These are phyloP conservation scores for Bimuria novae-zelandiae DNA, from an alignment of 2,329 filamentous ascomycete species.

Conservation along the genomic window DNA sequence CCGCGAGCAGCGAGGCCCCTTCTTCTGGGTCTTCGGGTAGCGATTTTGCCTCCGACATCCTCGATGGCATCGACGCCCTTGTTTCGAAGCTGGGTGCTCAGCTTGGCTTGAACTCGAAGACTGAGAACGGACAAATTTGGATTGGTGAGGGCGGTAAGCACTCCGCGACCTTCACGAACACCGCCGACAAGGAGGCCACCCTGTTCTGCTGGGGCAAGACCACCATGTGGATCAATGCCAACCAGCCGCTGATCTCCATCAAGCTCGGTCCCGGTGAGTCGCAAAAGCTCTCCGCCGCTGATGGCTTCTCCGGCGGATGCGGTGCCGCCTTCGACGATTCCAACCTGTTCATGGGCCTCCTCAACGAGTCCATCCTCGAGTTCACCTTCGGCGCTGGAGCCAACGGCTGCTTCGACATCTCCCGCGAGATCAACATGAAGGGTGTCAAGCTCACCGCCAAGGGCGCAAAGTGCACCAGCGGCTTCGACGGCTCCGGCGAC, in stretches of 20 bases:
- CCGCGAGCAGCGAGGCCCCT: constrained; percentile 8
- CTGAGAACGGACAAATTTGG: constrained; percentile 40
- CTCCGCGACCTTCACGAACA: constrained; percentile 45
- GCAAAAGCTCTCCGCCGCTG: constrained; percentile 46
- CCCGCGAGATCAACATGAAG: constrained; percentile 52
- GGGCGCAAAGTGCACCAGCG: constrained; percentile 47
- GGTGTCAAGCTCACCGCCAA: constrained; percentile 48
- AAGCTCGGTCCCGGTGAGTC: constrained; percentile 44
- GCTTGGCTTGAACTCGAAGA: constrained; percentile 35
- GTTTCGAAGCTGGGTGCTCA: constrained; percentile 26
- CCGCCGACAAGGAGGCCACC: constrained; percentile 33
- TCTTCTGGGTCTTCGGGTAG: constrained; percentile 7
- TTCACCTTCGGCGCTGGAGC: constrained; percentile 22
- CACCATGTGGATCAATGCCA: constrained; percentile 44
- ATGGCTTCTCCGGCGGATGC: constrained; percentile 48
- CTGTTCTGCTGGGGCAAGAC: constrained; percentile 47
- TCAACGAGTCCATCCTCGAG: constrained; percentile 17
- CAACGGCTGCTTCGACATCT: constrained; percentile 49
- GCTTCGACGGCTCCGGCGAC: constrained; percentile 38
- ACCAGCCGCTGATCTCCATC: constrained; percentile 45
- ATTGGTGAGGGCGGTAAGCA: constrained; percentile 41
- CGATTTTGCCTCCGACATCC: constrained; percentile 21
- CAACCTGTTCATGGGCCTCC: constrained; percentile 27
- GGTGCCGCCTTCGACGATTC: constrained; percentile 45
- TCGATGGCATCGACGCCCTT: constrained; percentile 27